These are phyloP conservation scores for Xylariaceae sp. DNA, from an alignment of 2,329 filamentous ascomycete genomes.

Conservation along the genomic window DNA sequence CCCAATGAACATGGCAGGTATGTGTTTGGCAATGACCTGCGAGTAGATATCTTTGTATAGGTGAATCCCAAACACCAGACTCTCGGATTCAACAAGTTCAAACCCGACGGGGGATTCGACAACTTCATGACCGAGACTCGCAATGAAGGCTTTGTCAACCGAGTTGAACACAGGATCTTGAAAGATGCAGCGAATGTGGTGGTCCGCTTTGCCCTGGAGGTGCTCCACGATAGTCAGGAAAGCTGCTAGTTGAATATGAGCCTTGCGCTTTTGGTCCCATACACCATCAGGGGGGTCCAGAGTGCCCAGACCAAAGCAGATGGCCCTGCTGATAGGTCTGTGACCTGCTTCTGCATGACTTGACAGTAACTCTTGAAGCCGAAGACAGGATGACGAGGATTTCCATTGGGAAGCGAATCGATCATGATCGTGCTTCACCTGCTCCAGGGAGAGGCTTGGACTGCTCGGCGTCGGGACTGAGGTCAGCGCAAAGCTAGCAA, in stretches of 20 bases:
- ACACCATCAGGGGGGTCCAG: slow-evolving; percentile 47
- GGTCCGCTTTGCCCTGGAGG: slow-evolving; percentile 14
- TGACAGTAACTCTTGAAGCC: slow-evolving; percentile 34
- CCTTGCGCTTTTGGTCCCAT: slow-evolving; percentile 41
- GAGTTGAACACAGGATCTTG: slow-evolving; percentile 51
- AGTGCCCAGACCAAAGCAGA: slow-evolving; percentile 52
- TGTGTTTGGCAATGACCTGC: slow-evolving; percentile 39
- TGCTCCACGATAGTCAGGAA: slow-evolving; percentile 44
- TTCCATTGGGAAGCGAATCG: slow-evolving; percentile 25
- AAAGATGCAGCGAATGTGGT: slow-evolving; percentile 42
- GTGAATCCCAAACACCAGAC: slow-evolving; percentile 59
- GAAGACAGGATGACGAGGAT: slow-evolving; percentile 28
- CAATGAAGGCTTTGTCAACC: slow-evolving; percentile 48
- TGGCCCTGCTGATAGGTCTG: slow-evolving; percentile 36
- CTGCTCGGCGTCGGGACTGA: slow-evolving; percentile 1
- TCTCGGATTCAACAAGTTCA: slow-evolving; percentile 40
- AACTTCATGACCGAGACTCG: slow-evolving; percentile 48
- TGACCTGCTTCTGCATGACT: slow-evolving; percentile 7
- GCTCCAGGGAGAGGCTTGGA: slow-evolving; percentile 21
- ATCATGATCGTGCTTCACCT: slow-evolving; percentile 25
- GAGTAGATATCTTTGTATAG: slow-evolving; percentile 52
- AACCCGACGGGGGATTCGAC: slow-evolving; percentile 51
- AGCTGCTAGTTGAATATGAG: slow-evolving; percentile 49
- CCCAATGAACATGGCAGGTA: slow-evolving; percentile 55
- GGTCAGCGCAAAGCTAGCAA: background rate